These are phyloP conservation scores for Dictyostelium intermedium DNA, from an alignment of 78 protist genomes.

Conservation along the genomic window DNA sequence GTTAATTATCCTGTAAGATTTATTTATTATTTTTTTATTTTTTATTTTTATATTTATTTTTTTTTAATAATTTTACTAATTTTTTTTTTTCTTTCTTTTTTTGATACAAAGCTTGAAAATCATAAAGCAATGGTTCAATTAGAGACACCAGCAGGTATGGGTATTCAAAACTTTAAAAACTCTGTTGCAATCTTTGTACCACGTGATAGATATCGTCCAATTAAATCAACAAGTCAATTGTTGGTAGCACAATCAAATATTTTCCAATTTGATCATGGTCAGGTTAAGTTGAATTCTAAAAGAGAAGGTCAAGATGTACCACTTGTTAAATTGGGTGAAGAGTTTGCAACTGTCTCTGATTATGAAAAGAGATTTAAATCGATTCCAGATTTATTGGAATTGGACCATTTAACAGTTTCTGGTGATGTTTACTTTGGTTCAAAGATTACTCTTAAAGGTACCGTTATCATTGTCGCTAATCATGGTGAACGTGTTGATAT, in stretches of 20 bases:
- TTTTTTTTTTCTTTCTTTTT: background rate
- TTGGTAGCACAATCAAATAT: constrained; percentile 91
- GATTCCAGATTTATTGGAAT: constrained; percentile 92
- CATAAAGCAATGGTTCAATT: constrained; percentile 94
- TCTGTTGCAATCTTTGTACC: constrained; percentile 95
- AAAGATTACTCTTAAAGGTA: constrained; percentile 86
- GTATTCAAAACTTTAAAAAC: constrained; percentile 91
- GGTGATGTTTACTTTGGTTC: constrained; percentile 95
- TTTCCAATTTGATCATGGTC: constrained; percentile 84
- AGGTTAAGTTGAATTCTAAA: constrained; percentile 44
- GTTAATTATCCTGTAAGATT: constrained; percentile 55
- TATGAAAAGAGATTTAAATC: constrained; percentile 79
- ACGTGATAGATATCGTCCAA: constrained; percentile 97
- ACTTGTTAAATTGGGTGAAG: constrained; percentile 90
- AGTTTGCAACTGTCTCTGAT: constrained; percentile 73
- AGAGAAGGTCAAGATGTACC: constrained; percentile 82
- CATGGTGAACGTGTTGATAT: constrained; percentile 89
- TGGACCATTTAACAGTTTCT: constrained; percentile 92
- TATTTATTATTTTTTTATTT: background rate
- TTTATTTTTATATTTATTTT: background rate
- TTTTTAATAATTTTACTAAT: background rate
- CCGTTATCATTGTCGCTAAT: constrained; percentile 91
- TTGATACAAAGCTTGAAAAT: constrained; percentile 26
- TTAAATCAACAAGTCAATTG: constrained; percentile 93
- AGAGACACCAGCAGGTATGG: constrained; percentile 98